Evolutionary conservation across 148 eudicot genomes (phyloP), one percentile per base, ranked within the genome.

Genomic region (Arctostaphylos glauca): DNA sequence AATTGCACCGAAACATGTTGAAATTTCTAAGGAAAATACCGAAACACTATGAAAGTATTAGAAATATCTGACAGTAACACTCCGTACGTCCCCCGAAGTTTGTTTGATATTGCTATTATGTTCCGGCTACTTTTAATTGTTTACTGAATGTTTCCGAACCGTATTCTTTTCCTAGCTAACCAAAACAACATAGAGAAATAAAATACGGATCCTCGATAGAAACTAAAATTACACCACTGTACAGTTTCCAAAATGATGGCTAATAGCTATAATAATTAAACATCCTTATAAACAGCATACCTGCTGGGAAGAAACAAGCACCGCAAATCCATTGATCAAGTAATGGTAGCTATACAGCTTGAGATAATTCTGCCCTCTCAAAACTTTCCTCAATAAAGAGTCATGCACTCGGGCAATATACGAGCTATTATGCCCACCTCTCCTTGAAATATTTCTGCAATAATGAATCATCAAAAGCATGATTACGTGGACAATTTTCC

Each of bases 321-420:
- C 98, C 50, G 99, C 92, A 88, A 96, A 94, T 9, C 99, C 99
- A 79, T 96, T 96, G 87, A 96, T 96, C 89, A 96, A 89, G 90
- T 96, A 96, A 84, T 91, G 99, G 87, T 94, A 96, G 88, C 98
- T 96, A 85, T 96, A 96, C 77, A 96, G 76, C 90, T 96, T 96
- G 47, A 94, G 78, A 86, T 96, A 96, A 48, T 73, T 92, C 87
- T 92, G 91, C 83, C 99, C 99, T 84, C 87, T 92, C 82, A 96
- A 84, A 60, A 83, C 93, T 87, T 72, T 91, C 87, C 85, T 94
- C 84, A 96, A 79, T 84, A 96, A 74, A n/a, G 99, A 93, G 90
- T 96, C 91, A 78, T 96, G 99, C 49, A 92, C 72, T 44, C 92
- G 93, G 7, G 93, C 88, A 82, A 91, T 67, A 70, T 86, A 85